Evolutionary conservation across 768 basidiomycete species (phyloP), one percentile per base, ranked within the genome.

Genomic region (Sarcomyxa edulis): DNA sequence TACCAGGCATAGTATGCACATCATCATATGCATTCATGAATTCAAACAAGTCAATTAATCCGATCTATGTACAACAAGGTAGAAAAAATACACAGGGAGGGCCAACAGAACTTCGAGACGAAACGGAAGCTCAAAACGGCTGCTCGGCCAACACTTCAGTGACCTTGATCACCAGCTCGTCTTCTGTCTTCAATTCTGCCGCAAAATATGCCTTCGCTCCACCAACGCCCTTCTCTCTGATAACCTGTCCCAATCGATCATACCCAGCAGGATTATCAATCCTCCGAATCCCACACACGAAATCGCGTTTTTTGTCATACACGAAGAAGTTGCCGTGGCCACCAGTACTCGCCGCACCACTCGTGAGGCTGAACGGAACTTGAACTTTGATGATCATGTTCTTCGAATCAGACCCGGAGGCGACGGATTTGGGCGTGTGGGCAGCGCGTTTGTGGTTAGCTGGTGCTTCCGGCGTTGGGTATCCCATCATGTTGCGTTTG

Each of bases 141-240:
- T 81, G 77, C 45, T 72, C 76, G 1, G 75, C 76, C 38, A 78
- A 51, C 6, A 71, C 61, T 34, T 79, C 73, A 2, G 65, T 64
- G 6, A 69, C 51, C 45, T 76, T 76, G 18, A 81, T 63, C 2
- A 72, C 58, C 33, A 80, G 44, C 47, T 69, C 67, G 32, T 75
- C 59, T 32, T 59, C 55, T 31, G 56, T 65, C 48, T 56, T 65
- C 50, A 80, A 43, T 48, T 75, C 72, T 0, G 76, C 76, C 8
- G 65, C 59, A 36, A 79, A 76, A 49, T 79, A 78, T 0, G 68
- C 78, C 49, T 77, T 78, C 29, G 48, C 47, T 1, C 67, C 66
- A 3, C 54, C 50, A 5, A 71, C 61, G 4, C 72, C 71, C 28
- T 65, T 62, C n/a, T 47, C 48, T 35, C 52, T 57, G 16, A 81